Conservation (phyloP, 2,329 filamentous ascomycete species). For the Ilyonectria mors-panacis region DNA sequence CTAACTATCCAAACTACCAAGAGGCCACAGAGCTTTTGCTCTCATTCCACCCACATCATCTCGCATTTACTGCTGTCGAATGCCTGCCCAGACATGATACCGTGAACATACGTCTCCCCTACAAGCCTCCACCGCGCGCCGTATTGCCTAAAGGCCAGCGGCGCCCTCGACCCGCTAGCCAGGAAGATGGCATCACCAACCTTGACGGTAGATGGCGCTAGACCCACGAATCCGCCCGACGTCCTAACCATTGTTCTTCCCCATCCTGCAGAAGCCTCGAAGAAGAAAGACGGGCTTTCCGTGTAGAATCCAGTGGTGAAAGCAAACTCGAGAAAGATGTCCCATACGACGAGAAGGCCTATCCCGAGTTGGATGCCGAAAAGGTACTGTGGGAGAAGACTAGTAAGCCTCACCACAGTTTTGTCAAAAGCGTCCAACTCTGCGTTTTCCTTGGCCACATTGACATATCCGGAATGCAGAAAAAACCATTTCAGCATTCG, state of each 20-base stretch:
- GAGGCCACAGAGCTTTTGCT: background rate
- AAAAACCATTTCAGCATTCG: background rate
- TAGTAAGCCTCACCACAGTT: background rate
- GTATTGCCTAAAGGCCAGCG: background rate
- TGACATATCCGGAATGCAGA: background rate
- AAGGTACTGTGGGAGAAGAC: background rate
- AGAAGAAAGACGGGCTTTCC: background rate
- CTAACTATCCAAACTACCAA: background rate
- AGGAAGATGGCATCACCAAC: background rate
- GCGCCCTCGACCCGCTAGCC: background rate
- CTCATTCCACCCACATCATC: constrained; percentile 1
- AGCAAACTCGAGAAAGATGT: background rate
- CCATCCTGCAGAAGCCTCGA: background rate
- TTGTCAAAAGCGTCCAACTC: background rate
- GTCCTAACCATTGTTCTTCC: background rate
- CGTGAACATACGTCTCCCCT: background rate
- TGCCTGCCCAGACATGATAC: background rate
- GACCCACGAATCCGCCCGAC: background rate
- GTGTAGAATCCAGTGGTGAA: background rate
- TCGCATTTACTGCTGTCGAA: constrained; percentile 3
- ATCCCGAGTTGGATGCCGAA: background rate
- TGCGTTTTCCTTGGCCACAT: background rate
- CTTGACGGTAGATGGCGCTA: background rate
- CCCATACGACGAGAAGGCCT: background rate
- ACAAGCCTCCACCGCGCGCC: background rate